A percentile compares a stretch with the other conserved stretches of the same genome.
Evolutionary conservation across 2,329 filamentous ascomycete genomes (phyloP).

Genomic region (Tolypocladium ophioglossoides): DNA sequence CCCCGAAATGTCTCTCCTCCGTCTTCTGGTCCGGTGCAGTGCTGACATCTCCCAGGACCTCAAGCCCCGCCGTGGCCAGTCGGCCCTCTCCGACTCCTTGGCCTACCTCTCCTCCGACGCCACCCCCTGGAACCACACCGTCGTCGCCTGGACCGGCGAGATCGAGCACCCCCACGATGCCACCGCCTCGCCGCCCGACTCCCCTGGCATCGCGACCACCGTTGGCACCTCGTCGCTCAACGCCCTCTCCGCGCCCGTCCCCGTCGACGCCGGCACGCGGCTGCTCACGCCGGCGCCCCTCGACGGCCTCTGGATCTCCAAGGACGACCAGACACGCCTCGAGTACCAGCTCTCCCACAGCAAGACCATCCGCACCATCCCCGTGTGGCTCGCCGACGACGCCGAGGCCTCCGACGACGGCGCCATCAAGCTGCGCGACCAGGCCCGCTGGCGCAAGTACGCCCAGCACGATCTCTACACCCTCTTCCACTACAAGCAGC

Average conservation of each 20-base stretch:
- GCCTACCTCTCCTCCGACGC: conserved; percentile 75
- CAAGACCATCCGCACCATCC: conserved; percentile 67
- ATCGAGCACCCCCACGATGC: conserved; percentile 46
- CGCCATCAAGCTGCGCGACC: conserved; percentile 68
- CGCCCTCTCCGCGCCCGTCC: conserved; percentile 69
- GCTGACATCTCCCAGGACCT: conserved; percentile 45
- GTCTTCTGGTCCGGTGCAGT: neutral
- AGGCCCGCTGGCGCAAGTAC: conserved; percentile 78
- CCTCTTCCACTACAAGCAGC: conserved; percentile 91
- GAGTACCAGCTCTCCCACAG: conserved; percentile 65
- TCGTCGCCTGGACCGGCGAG: conserved; percentile 94
- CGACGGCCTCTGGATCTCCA: conserved; percentile 61
- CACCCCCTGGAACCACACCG: conserved; percentile 80
- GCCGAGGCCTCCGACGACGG: conserved; percentile 49
- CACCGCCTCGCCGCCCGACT: conserved; percentile 29
- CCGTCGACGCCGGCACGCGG: conserved; percentile 51
- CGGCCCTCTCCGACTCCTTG: conserved; percentile 86
- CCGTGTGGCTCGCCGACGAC: conserved; percentile 82
- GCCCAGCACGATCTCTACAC: conserved; percentile 88
- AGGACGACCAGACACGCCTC: conserved; percentile 59
- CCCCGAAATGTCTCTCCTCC: neutral
- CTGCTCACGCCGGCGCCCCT: conserved; percentile 45
- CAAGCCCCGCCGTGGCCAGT: conserved; percentile 70
- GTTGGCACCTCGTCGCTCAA: conserved; percentile 49
- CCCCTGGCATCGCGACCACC: conserved; percentile 32